Conservation (phyloP, 345 rosid genomes). For the Boechera divaricarpa region DNA sequence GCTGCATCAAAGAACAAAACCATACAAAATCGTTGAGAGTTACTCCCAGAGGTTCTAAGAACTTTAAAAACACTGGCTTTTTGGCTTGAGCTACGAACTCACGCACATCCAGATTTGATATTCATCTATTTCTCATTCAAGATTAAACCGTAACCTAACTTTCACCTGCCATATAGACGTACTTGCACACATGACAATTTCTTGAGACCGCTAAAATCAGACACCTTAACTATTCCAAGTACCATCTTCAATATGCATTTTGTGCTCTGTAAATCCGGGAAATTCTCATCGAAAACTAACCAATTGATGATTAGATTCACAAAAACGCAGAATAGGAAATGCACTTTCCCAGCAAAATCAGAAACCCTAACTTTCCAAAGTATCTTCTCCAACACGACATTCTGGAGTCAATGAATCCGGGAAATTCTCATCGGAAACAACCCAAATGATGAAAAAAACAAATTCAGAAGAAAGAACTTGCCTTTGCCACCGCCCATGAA, state of each 20-base stretch:
- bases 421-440: not conserved
- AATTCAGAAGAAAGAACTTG: not conserved
- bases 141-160: slow-evolving; percentile 33
- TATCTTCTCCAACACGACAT: not conserved
- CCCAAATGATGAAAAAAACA: not conserved
- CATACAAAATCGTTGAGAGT: slow-evolving; percentile 4
- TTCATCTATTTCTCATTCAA: slow-evolving; percentile 11
- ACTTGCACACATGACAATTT: not conserved
- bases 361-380: slow-evolving; percentile 30
- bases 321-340: not conserved
- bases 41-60: slow-evolving; percentile 1
- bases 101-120: slow-evolving; percentile 7
- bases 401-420: not conserved
- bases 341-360: slow-evolving; percentile 21
- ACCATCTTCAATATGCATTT: not conserved
- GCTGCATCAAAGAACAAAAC: slow-evolving; percentile 48
- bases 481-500: slow-evolving; percentile 62
- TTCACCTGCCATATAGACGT: slow-evolving; percentile 18
- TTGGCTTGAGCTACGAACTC: not conserved
- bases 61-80: not conserved
- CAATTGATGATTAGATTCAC: not conserved
- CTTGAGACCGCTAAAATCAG: not conserved
- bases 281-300: not conserved
- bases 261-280: not conserved
- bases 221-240: slow-evolving; percentile 5